These are phyloP conservation scores for Fraxinus albicans DNA, from an alignment of 305 asterid species.

Conservation along the genomic window DNA sequence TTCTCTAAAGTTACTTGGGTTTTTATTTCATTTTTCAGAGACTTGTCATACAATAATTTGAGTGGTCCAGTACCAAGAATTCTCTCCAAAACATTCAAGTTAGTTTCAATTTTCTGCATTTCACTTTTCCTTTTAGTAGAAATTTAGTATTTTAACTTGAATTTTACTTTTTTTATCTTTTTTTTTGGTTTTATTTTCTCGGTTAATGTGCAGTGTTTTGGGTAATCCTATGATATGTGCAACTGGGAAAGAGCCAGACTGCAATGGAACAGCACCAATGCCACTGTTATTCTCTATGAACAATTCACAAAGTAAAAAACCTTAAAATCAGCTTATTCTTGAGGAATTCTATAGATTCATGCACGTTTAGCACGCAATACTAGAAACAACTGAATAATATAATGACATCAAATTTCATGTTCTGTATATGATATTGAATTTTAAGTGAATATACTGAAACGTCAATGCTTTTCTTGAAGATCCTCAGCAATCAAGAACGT, in stretches of 20 bases:
- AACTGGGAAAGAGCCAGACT: slow-evolving; percentile 75
- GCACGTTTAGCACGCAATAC: not conserved
- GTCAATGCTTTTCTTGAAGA: slow-evolving; percentile 26
- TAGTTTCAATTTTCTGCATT: slow-evolving; percentile 21
- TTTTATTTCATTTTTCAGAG: slow-evolving; percentile 47
- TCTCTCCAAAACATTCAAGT: slow-evolving; percentile 64
- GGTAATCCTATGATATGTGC: slow-evolving; percentile 90
- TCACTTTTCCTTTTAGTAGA: not conserved
- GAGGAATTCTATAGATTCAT: not conserved
- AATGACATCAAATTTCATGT: not conserved
- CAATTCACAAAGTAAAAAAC: slow-evolving; percentile 58
- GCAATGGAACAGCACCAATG: slow-evolving; percentile 72
- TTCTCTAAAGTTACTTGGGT: not conserved
- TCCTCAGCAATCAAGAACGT: slow-evolving; percentile 37
- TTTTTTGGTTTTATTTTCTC: not conserved
- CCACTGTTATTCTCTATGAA: slow-evolving; percentile 53
- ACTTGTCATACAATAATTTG: slow-evolving; percentile 70
- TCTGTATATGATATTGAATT: not conserved
- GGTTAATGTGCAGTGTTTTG: slow-evolving; percentile 49
- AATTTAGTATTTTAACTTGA: not conserved
- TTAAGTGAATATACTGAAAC: not conserved
- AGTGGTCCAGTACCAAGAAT: slow-evolving; percentile 55
- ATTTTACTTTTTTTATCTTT: not conserved
- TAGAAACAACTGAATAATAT: not conserved
- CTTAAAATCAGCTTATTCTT: not conserved